Evolutionary conservation across 192 early-diverging fungal species (phyloP).

Genomic region (Spizellomyces sp.): DNA sequence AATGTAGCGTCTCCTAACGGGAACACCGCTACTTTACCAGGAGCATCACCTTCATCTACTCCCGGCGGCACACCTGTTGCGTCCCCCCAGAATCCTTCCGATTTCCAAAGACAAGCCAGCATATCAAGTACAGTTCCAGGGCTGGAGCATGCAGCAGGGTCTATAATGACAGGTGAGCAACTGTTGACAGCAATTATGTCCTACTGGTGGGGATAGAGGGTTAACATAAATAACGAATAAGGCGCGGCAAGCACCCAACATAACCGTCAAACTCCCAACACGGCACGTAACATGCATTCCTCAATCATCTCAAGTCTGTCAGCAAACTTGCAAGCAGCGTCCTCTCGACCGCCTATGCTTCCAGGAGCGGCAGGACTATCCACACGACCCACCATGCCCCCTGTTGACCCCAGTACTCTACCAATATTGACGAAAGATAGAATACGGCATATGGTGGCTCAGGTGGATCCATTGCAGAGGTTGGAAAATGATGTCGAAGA

Average conservation of each 20-base stretch:
- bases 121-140: too few species aligned
- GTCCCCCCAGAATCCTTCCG: not conserved
- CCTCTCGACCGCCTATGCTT: not conserved
- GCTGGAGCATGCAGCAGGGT: too few species aligned
- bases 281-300: not conserved
- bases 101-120: too few species aligned
- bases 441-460: conserved; percentile 15
- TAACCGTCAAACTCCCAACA: not conserved
- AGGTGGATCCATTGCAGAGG: conserved; percentile 15
- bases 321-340: not conserved
- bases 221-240: too few species aligned
- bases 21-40: not conserved
- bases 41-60: not conserved
- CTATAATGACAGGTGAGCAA: too few species aligned
- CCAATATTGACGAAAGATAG: conserved; percentile 20
- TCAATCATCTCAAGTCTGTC: not conserved
- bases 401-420: conserved; percentile 8
- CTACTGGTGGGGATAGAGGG: too few species aligned
- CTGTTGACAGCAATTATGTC: too few species aligned
- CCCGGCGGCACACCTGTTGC: conserved; percentile 12
- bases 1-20: not conserved
- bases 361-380: not conserved
- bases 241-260: not conserved
- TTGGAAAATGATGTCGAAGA: conserved; percentile 32
- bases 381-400: conserved; percentile 2